phyloP scores from a whole-genome alignment of 2,329 filamentous ascomycete genomes.

The Ceratocystis smalleyi region DNA sequence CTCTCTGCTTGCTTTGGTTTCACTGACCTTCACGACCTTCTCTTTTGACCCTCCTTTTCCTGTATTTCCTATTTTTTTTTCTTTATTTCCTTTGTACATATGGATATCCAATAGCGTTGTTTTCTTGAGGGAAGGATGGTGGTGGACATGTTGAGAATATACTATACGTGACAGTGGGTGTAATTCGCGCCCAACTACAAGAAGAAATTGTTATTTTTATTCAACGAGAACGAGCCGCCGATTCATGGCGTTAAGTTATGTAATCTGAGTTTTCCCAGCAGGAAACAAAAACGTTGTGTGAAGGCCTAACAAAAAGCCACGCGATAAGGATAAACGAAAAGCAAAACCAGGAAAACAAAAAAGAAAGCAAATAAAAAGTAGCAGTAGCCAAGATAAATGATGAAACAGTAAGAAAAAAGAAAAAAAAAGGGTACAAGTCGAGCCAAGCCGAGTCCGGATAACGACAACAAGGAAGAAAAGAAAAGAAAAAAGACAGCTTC shows the following conservation, averaged over 20 bases:
- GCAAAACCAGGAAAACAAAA: conserved; percentile 1
- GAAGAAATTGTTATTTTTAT: too few relatives aligned
- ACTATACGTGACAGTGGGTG: neutral
- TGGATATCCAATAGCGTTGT: conserved; percentile 1
- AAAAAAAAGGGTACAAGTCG: conserved; percentile 8
- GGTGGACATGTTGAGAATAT: neutral
- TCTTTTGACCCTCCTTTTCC: neutral
- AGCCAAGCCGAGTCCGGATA: too few relatives aligned
- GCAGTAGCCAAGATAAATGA: neutral
- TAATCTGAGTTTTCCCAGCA: too few relatives aligned
- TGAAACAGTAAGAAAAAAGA: conserved; percentile 13
- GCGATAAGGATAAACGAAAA: conserved; percentile 4
- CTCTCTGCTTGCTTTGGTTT: neutral
- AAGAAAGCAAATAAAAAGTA: conserved; percentile 6
- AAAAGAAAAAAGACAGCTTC: neutral
- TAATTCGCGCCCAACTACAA: too few relatives aligned
- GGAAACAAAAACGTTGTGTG: too few relatives aligned
- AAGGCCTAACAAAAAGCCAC: neutral
- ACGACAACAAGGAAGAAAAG: conserved; percentile 16
- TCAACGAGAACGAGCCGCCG: too few relatives aligned
- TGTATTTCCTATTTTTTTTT: neutral
- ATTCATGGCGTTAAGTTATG: too few relatives aligned
- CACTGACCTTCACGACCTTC: neutral
- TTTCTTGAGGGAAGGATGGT: neutral
- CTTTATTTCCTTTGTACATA: neutral